These are phyloP conservation scores for Vinca minor DNA, from an alignment of 257 asterid genomes.

Conservation along the genomic window DNA sequence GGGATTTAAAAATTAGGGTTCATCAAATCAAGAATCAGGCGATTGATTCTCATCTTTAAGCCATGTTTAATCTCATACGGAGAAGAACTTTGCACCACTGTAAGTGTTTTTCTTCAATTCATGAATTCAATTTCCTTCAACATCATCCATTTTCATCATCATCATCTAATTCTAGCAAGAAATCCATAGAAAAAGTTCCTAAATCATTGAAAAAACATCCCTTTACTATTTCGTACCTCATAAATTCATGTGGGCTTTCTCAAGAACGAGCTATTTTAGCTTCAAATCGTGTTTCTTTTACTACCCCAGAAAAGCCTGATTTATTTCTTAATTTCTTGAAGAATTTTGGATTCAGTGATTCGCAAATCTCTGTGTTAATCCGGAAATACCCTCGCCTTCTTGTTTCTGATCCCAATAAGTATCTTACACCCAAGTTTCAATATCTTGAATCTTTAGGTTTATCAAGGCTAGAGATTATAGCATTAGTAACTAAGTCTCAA, in stretches of 20 bases:
- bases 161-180: not conserved
- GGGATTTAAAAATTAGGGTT: too few relatives aligned
- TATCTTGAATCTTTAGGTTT: too few relatives aligned
- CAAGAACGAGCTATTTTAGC: slow-evolving; percentile 19
- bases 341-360: slow-evolving; percentile 13
- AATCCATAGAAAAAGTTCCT: not conserved
- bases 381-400: slow-evolving; percentile 14
- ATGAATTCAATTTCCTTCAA: not conserved
- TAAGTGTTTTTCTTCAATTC: not conserved
- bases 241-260: slow-evolving; percentile 20
- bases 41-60: too few relatives aligned
- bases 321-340: slow-evolving; percentile 14
- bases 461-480: slow-evolving; percentile 1
- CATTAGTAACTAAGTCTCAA: slow-evolving; percentile 5
- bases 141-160: not conserved
- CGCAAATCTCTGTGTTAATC: slow-evolving; percentile 12
- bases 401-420: too few relatives aligned
- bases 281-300: slow-evolving; percentile 9
- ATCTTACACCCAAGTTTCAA: too few relatives aligned
- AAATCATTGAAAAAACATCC: not conserved
- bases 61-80: not conserved
- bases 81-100: not conserved
- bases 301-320: slow-evolving; percentile 15
- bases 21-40: too few relatives aligned
- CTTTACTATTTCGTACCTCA: slow-evolving; percentile 20